Evolutionary conservation across 768 basidiomycete genomes (phyloP), one percentile per base, ranked within the genome.

Genomic region (Tricholoma saponaceum): DNA sequence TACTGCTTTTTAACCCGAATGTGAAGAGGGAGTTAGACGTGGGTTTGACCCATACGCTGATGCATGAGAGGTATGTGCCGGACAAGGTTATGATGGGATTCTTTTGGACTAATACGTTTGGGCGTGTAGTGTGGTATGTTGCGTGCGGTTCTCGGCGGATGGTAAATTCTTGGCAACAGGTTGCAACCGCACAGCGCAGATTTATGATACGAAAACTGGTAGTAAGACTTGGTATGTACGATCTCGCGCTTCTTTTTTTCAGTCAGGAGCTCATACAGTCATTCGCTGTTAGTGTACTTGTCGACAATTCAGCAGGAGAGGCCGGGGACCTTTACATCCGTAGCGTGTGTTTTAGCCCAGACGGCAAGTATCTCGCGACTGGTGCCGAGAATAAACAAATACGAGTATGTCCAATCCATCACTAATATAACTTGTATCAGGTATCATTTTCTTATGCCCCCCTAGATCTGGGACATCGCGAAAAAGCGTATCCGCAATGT

Each of bases 141-240:
- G 95, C 68, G 95, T 98, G 7, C 84, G 89, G 55, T 97, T 98
- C 72, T 96, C 94, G 14, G 85, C 88, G 22, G 95, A 98, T 67
- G 96, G 96, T 16, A 92, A 90, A 70, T 91, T 79, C 64, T 81
- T 98, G 44, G 96, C 95, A 25, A 97, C 95, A 10, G 96, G 95
- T 10, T 98, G 95, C 74, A 98, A 98, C 74, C 82, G 92, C 41
- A 92, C 91, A 0, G 94, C 95, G 20, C 96, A 97, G 71, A 94
- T 99, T 58, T 98, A 91, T 68, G 94, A 98, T 70, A 90, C 89
- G 33, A 89, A 90, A 74, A 90, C 93, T 0, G 96, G 96, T 0
- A 69, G 65, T 10, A 92, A 92, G 73, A 90, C 86, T 18, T 92
- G 90, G 95, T 95, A 65, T 59, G 89, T 67, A 54, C 52, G n/a